phyloP scores from a whole-genome alignment of 108 stramenopile genomes.

The Pseudonitzschia delicatissima region DNA sequence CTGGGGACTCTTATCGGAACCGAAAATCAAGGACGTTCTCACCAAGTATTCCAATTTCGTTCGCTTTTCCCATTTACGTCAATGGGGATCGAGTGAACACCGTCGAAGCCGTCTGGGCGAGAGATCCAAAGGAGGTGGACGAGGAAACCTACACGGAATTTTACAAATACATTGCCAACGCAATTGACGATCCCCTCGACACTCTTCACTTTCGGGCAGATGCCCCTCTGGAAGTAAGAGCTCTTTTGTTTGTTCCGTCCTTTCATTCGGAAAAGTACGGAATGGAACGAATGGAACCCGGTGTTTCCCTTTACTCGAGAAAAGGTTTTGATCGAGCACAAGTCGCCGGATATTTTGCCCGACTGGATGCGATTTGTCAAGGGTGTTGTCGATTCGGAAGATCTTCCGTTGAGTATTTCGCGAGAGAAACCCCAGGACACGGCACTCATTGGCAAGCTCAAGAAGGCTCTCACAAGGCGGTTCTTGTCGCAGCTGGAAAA shows the following conservation, averaged over 20 bases:
- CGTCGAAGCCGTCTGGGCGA: conserved; percentile 93
- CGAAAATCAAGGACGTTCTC: conserved; percentile 81
- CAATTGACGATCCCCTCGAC: conserved; percentile 83
- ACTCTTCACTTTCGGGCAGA: conserved; percentile 94
- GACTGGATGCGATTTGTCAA: conserved; percentile 97
- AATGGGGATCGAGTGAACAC: conserved; percentile 96
- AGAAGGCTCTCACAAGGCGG: conserved; percentile 88
- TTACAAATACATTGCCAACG: conserved; percentile 92
- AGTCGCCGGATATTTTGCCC: conserved; percentile 89
- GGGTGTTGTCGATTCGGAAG: conserved; percentile 98
- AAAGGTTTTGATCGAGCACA: conserved; percentile 96
- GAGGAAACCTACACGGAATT: conserved; percentile 93
- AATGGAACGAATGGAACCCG: conserved; percentile 97
- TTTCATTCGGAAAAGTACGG: conserved; percentile 98
- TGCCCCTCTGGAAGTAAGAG: conserved; percentile 97
- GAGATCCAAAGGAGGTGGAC: conserved; percentile 83
- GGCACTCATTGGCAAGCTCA: conserved; percentile 84
- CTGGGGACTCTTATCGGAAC: conserved; percentile 75
- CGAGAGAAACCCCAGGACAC: conserved; percentile 98
- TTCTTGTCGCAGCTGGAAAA: conserved; percentile 74
- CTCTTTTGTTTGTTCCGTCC: conserved; percentile 92
- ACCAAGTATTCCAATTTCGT: conserved; percentile 98
- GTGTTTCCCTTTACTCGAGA: conserved; percentile 91
- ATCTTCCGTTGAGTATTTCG: conserved; percentile 93
- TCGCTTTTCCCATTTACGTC: conserved; percentile 92